phyloP scores from a whole-genome alignment of 179 eudicot species.

The Vitellaria paradoxa region DNA sequence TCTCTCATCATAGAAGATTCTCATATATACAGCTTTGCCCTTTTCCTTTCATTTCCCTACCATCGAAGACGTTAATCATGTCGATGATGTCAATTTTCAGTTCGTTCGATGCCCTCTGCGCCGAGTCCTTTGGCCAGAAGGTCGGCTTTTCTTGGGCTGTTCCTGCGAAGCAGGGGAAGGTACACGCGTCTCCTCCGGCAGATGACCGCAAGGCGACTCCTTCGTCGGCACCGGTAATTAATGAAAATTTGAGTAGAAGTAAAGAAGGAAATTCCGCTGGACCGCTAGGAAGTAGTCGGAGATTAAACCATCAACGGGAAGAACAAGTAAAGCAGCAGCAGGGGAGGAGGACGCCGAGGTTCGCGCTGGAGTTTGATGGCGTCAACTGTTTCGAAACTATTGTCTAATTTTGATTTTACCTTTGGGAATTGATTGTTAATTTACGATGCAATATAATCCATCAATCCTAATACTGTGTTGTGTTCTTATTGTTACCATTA shows the following conservation, averaged over 20 bases:
- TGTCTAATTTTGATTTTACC: constrained; percentile 27
- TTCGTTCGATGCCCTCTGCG: constrained; percentile 45
- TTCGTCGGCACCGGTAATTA: not conserved
- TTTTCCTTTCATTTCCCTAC: not conserved
- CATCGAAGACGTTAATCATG: not conserved
- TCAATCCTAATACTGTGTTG: no score
- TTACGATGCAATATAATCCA: no score
- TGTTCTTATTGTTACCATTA: no score
- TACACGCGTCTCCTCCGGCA: not conserved
- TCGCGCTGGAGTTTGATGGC: constrained; percentile 58
- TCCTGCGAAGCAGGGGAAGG: not conserved
- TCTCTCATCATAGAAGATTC: no score
- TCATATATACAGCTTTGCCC: no score
- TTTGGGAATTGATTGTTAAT: no score
- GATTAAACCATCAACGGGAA: not conserved
- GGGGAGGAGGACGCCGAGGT: constrained; percentile 14
- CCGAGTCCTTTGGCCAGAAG: constrained; percentile 44
- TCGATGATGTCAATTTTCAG: constrained; percentile 55
- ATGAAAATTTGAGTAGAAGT: not conserved
- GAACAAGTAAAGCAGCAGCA: not conserved
- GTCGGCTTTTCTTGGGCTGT: constrained; percentile 12
- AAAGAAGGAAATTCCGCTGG: constrained; percentile 14
- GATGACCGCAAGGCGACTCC: no score
- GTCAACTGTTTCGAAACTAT: constrained; percentile 55
- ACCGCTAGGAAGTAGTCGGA: not conserved